Percentiles rank a stretch among this genome's conserved stretches.
These are phyloP conservation scores for Nicotiana paniculata DNA, from an alignment of 257 asterid species.

Conservation along the genomic window DNA sequence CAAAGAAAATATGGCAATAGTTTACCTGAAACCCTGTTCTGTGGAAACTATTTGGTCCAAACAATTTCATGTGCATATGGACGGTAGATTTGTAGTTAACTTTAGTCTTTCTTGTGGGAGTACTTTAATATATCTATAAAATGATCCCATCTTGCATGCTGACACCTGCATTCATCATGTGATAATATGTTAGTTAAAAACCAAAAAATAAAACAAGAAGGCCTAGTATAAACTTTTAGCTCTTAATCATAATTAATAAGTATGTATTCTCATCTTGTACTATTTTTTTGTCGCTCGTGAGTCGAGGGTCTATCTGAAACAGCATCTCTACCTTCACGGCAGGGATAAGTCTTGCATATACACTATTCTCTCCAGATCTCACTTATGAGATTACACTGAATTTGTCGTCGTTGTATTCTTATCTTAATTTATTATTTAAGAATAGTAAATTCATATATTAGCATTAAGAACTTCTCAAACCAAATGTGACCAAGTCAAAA, in stretches of 20 bases:
- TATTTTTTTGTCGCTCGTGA: too few relatives aligned
- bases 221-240: background rate
- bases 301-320: too few relatives aligned
- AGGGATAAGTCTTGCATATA: too few relatives aligned
- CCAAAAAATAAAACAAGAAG: background rate
- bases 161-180: constrained; percentile 51
- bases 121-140: constrained; percentile 59
- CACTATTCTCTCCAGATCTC: too few relatives aligned
- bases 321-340: too few relatives aligned
- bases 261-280: too few relatives aligned
- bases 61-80: background rate
- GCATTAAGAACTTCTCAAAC: background rate
- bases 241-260: background rate
- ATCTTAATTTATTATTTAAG: background rate
- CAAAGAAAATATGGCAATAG: background rate
- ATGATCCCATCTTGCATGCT: constrained; percentile 58
- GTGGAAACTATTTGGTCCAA: constrained; percentile 12
- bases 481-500: background rate
- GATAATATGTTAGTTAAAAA: background rate
- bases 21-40: constrained; percentile 42
- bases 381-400: too few relatives aligned
- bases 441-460: background rate
- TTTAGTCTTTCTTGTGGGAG: constrained; percentile 56
- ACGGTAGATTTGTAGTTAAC: constrained; percentile 6
- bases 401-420: too few relatives aligned